Conservation (phyloP, 345 rosid genomes). For the Acer saccharum region DNA sequence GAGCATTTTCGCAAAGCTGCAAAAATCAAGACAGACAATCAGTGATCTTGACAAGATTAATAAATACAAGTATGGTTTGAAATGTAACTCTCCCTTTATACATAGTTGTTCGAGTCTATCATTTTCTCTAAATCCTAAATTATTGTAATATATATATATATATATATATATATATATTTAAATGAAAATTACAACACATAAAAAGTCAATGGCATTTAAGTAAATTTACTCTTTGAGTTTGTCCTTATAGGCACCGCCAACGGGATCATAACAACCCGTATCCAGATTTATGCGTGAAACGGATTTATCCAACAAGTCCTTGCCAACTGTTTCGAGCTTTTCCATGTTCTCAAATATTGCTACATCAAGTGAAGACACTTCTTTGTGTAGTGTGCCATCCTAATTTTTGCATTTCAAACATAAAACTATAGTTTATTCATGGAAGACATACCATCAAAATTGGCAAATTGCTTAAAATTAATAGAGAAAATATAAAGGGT, state of each 20-base stretch:
- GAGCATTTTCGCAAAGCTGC: conserved; percentile 53
- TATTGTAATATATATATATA: no score
- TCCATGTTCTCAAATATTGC: conserved; percentile 53
- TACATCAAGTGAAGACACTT: conserved; percentile 42
- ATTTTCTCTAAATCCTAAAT: no score
- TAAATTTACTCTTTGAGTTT: conserved; percentile 50
- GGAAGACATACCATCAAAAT: no score
- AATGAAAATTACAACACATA: no score
- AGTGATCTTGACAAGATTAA: no score
- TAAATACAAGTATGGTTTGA: no score
- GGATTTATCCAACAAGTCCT: conserved; percentile 41
- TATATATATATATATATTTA: no score
- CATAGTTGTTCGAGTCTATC: no score
- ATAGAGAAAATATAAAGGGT: no score
- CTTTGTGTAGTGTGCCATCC: conserved; percentile 56
- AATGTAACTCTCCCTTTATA: no score
- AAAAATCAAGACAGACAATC: background rate
- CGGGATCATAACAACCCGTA: conserved; percentile 53
- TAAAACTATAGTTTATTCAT: background rate
- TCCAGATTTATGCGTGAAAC: conserved; percentile 46
- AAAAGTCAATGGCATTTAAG: no score
- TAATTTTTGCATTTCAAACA: background rate
- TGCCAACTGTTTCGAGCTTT: conserved; percentile 50
- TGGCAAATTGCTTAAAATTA: no score
- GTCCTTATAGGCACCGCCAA: conserved; percentile 53